These are phyloP conservation scores for Flaveria bidentis DNA, from an alignment of 129 eudicot genomes.

Conservation along the genomic window DNA sequence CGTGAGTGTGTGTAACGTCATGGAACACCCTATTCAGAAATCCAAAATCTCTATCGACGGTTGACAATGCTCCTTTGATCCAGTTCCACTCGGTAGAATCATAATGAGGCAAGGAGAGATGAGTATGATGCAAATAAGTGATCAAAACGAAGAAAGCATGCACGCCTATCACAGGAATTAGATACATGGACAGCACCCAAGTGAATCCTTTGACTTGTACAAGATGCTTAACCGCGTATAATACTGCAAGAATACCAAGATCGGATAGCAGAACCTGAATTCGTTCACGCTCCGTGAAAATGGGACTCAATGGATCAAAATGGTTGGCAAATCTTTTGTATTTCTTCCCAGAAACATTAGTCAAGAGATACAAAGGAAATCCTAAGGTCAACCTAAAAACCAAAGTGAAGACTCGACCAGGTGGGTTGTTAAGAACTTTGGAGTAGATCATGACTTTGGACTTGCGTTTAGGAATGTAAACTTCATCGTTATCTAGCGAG, in stretches of 20 bases:
- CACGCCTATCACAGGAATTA: constrained; percentile 32
- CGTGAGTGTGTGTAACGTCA: constrained; percentile 36
- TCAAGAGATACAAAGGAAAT: not conserved
- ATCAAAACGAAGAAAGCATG: constrained; percentile 32
- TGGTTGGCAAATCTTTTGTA: constrained; percentile 15
- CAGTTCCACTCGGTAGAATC: constrained; percentile 40
- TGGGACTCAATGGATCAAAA: constrained; percentile 1
- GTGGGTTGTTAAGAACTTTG: constrained; percentile 41
- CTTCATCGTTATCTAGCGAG: constrained; percentile 36
- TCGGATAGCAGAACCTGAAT: constrained; percentile 11
- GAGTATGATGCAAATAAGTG: constrained; percentile 40
- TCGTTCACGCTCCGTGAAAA: constrained; percentile 1
- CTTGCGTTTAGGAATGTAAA: constrained; percentile 38
- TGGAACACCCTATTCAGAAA: constrained; percentile 30
- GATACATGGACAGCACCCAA: constrained; percentile 31
- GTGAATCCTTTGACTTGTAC: not conserved
- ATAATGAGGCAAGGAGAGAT: constrained; percentile 35
- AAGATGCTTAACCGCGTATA: not conserved
- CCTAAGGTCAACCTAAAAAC: constrained; percentile 7
- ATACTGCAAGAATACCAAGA: not conserved
- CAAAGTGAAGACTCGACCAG: constrained; percentile 27
- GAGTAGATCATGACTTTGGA: constrained; percentile 27
- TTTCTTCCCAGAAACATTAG: not conserved
- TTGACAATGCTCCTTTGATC: constrained; percentile 33
- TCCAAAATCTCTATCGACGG: constrained; percentile 35